These are phyloP conservation scores for Citrullus amarus DNA, from an alignment of 306 rosid species.

Conservation along the genomic window DNA sequence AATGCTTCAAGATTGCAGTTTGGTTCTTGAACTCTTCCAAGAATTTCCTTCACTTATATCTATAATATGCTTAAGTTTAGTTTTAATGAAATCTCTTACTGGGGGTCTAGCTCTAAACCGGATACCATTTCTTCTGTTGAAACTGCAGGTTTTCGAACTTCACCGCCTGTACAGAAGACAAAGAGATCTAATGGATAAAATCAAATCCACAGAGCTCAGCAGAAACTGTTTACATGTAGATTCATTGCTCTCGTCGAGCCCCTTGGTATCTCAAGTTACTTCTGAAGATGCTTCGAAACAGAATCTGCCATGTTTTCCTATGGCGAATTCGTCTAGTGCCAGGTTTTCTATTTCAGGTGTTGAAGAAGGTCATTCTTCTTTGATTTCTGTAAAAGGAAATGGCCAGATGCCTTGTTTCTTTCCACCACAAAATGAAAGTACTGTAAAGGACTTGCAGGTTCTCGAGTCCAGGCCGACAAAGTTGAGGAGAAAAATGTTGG, in stretches of 20 bases:
- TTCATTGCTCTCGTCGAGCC: conserved; percentile 13
- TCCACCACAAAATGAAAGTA: conserved; percentile 4
- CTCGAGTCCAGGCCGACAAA: conserved; percentile 67
- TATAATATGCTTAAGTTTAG: not conserved
- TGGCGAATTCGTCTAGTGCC: conserved; percentile 10
- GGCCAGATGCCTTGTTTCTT: conserved; percentile 1
- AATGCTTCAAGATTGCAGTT: not conserved
- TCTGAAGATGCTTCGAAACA: conserved; percentile 15
- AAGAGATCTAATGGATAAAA: conserved; percentile 31
- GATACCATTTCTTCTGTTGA: not conserved
- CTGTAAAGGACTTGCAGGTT: conserved; percentile 9
- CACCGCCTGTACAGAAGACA: conserved; percentile 38
- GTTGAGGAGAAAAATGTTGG: conserved; percentile 66
- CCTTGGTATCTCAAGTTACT: conserved; percentile 9
- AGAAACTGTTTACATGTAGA: conserved; percentile 10
- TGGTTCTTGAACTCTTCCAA: not conserved
- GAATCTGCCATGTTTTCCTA: conserved; percentile 10
- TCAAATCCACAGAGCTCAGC: conserved; percentile 12
- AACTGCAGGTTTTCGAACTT: conserved; percentile 32
- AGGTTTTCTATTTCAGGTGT: conserved; percentile 12
- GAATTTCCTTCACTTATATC: not conserved
- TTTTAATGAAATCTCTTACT: not conserved
- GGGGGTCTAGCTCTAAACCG: not conserved
- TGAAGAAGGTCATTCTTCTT: conserved; percentile 14
- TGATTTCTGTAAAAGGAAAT: conserved; percentile 13